phyloP scores from a whole-genome alignment of 2,329 filamentous ascomycete species.

The Calonectria multiphialidica region DNA sequence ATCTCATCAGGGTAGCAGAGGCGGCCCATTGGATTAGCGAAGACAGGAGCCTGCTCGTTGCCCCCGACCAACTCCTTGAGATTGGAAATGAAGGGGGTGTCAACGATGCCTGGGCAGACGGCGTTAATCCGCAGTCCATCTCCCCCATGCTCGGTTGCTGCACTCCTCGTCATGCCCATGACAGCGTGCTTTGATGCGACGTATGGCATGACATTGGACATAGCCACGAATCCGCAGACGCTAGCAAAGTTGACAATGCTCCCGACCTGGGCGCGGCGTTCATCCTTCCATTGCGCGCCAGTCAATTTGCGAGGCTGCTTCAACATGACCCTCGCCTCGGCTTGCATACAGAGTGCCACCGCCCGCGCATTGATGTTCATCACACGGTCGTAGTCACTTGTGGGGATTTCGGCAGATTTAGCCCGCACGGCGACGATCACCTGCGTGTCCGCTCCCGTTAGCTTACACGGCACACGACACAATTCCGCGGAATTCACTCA shows the following conservation, averaged over 20 bases:
- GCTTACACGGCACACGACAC: too few species aligned
- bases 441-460: background rate
- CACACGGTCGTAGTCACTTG: background rate
- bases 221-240: background rate
- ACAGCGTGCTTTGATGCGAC: conserved; percentile 12
- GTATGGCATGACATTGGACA: background rate
- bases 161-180: background rate
- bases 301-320: background rate
- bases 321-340: background rate
- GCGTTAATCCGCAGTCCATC: background rate
- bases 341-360: background rate
- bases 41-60: background rate
- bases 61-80: background rate
- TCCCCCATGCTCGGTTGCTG: background rate
- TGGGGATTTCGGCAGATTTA: background rate
- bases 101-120: background rate
- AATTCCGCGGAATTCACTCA: background rate
- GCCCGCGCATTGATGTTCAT: background rate
- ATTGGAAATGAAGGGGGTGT: background rate
- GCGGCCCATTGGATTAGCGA: background rate
- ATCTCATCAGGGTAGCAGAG: background rate
- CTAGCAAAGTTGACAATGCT: conserved; percentile 11
- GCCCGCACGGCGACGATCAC: background rate
- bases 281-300: background rate
- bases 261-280: background rate